A percentile compares a stretch with the other conserved stretches of the same genome.
These are phyloP conservation scores for Vaccinium vitisidaea DNA, from an alignment of 148 eudicot species.

Conservation along the genomic window DNA sequence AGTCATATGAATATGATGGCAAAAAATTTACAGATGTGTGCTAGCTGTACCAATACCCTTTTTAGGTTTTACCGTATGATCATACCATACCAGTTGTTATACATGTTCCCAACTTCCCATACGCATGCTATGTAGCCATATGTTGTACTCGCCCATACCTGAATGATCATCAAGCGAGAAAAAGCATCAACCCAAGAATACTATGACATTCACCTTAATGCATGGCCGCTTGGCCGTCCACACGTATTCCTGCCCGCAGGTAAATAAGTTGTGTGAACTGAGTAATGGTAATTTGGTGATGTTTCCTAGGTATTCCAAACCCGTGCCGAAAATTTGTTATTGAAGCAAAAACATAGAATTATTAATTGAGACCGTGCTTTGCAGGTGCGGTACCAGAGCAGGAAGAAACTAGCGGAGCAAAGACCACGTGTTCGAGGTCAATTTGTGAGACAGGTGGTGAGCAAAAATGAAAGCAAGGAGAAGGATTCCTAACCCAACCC, in stretches of 20 bases:
- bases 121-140: background rate
- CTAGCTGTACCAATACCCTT: background rate
- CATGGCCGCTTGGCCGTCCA: background rate
- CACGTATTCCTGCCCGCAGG: background rate
- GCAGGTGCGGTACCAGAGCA: conserved; percentile 75
- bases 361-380: conserved; percentile 4
- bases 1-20: background rate
- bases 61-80: background rate
- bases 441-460: conserved; percentile 43
- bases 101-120: background rate
- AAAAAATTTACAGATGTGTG: background rate
- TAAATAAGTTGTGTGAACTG: background rate
- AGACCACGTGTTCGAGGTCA: conserved; percentile 79
- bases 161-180: background rate
- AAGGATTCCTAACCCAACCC: conserved; percentile 45
- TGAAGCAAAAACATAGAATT: conserved; percentile 6
- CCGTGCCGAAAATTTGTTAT: background rate
- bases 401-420: conserved; percentile 79
- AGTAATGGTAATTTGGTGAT: background rate
- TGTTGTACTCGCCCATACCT: background rate
- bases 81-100: background rate
- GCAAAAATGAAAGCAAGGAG: conserved; percentile 38
- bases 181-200: background rate
- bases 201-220: background rate
- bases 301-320: background rate